Evolutionary conservation across 495 filamentous ascomycete species (phyloP), one percentile per base, ranked within the genome.

Genomic region (Neurospora discreta): DNA sequence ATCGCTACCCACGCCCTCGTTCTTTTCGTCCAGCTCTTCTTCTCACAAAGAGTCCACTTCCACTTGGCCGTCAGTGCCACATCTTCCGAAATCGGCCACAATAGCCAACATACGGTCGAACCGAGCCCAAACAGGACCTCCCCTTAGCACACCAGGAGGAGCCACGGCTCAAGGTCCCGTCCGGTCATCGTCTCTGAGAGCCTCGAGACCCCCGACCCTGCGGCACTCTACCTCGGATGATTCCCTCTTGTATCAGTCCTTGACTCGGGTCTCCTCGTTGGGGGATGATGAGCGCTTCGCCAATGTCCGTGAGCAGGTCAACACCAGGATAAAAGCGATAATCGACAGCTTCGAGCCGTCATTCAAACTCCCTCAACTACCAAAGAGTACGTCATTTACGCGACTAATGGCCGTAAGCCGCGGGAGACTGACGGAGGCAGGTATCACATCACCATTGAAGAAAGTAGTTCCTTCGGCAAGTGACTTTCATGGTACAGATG

Each of bases 311-410:
- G 87, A 89, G 68, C 89, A 92, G 77, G 90, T 93, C 70, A 98
- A 98, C 75, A 92, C 91, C 71, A 87, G 95, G 39, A 82, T 95
- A 75, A 97, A 97, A 81, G 95, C 95, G 3, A 95, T 98, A 80
- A 91, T 89, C 76, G 95, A 98, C 77, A 96, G 89, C 78, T 87
- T 90, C 73, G 94, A 95, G 76, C 84, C 90, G 13, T 92, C 86
- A 71, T 92, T 93, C 79, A 90, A 88, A 70, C 77, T 92, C 73
- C 89, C 88, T 15, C 84, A 86, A 73, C 82, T 94, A 71, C 88
- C 90, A 3, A 89, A 83, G 73, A 88, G 89, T 75, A 77, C 36
- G 79, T 40, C 85, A 85, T 73, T 78, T 88, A 46, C 52, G 33
- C 52, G 52, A 65, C 26, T 65, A 26, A 65, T 65, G 52, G 52